Conservation (phyloP, 768 basidiomycete species). For the Mycena indigotica region DNA sequence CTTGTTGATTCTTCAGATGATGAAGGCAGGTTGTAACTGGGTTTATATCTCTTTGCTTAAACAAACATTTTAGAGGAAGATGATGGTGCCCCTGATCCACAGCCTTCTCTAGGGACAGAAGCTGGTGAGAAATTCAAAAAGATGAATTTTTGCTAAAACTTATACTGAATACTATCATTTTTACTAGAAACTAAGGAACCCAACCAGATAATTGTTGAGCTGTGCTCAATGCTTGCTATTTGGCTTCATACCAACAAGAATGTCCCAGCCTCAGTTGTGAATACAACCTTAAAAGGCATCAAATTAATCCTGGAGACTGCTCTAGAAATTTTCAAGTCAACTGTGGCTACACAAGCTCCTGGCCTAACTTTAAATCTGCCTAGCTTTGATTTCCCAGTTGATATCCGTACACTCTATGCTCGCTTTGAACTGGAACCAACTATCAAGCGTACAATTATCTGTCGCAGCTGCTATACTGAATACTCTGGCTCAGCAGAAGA, state of each 20-base stretch:
- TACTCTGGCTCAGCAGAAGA: not conserved
- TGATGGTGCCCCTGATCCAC: no score
- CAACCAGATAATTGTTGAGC: no score
- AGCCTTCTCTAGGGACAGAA: no score
- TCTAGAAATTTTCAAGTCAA: not conserved
- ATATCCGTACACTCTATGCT: constrained; percentile 11
- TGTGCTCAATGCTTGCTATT: no score
- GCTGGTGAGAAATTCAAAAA: no score
- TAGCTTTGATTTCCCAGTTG: not conserved
- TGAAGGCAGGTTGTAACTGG: not conserved
- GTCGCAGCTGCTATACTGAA: no score
- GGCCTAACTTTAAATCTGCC: not conserved
- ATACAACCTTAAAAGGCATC: not conserved
- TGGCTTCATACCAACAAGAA: not conserved
- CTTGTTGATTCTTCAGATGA: not conserved
- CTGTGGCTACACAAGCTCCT: not conserved
- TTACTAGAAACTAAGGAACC: not conserved
- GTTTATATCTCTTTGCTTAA: no score
- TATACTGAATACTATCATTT: not conserved
- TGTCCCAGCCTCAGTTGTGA: not conserved
- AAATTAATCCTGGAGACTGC: no score
- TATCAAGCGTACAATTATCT: no score
- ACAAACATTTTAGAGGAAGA: no score
- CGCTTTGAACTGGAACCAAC: no score
- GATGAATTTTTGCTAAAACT: no score